Conservation (phyloP, 2,329 filamentous ascomycete genomes). For the Microdochium trichocladiopsis region DNA sequence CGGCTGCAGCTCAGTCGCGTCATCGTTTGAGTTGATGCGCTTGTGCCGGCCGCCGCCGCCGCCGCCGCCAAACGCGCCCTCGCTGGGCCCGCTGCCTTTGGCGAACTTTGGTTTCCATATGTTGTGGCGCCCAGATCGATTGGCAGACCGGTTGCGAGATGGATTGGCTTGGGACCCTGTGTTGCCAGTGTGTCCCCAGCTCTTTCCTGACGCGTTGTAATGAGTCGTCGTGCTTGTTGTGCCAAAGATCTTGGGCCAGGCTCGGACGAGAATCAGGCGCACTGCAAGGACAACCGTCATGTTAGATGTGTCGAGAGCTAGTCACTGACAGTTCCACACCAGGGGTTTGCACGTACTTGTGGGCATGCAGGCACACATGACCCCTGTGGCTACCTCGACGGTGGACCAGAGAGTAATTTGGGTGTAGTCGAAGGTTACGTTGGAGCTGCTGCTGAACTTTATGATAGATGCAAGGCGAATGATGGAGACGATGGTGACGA, state of each 20-base stretch:
- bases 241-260: not conserved
- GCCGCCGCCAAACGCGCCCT: not conserved
- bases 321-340: not conserved
- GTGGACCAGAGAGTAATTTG: constrained; percentile 24
- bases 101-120: not conserved
- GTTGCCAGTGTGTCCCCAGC: not conserved
- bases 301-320: not conserved
- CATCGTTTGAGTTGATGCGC: not conserved
- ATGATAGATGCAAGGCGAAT: constrained; percentile 21
- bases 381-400: constrained; percentile 24
- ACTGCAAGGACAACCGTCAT: not conserved
- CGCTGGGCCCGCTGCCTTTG: not conserved
- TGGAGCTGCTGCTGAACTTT: constrained; percentile 16
- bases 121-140: not conserved
- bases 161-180: not conserved
- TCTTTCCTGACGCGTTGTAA: not conserved
- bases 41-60: not conserved
- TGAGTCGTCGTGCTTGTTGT: not conserved
- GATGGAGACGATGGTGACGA: constrained; percentile 25
- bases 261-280: not conserved
- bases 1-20: not conserved
- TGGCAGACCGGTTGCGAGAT: not conserved
- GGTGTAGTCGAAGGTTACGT: constrained; percentile 22
- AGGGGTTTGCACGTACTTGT: constrained; percentile 2
- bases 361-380: constrained; percentile 26